Percentiles rank a stretch among this genome's conserved stretches.
These are phyloP conservation scores for Calonectria pteridis DNA, from an alignment of 2,329 filamentous ascomycete genomes.

Conservation along the genomic window DNA sequence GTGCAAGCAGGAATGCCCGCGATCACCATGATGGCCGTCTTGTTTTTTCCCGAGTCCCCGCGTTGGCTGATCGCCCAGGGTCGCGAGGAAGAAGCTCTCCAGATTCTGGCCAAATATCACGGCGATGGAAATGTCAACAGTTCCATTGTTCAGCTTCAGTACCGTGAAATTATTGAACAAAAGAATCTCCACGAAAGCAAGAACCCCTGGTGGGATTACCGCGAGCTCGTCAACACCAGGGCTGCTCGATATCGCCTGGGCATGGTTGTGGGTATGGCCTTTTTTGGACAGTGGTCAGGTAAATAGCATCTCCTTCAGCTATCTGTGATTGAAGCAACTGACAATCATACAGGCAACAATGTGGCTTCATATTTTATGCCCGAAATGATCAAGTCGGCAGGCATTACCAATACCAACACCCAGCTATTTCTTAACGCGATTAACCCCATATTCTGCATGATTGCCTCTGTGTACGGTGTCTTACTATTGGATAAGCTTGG, in stretches of 20 bases:
- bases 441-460: constrained; percentile 57
- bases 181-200: constrained; percentile 63
- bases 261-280: constrained; percentile 62
- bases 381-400: constrained; percentile 56
- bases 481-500: constrained; percentile 55
- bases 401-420: constrained; percentile 53
- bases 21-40: constrained; percentile 1
- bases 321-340: too few relatives aligned
- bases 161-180: constrained; percentile 51
- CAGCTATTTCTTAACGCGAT: constrained; percentile 58
- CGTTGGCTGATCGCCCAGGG: constrained; percentile 48
- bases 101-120: constrained; percentile 62
- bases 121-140: constrained; percentile 55
- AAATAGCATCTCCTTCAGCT: constrained; percentile 54
- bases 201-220: constrained; percentile 69
- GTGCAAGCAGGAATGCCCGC: background rate
- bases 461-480: constrained; percentile 54
- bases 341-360: too few relatives aligned
- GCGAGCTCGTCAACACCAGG: constrained; percentile 61
- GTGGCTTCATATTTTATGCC: constrained; percentile 35
- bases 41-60: constrained; percentile 55
- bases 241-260: constrained; percentile 63
- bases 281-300: constrained; percentile 66
- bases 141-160: constrained; percentile 49
- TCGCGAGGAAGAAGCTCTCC: constrained; percentile 58